Evolutionary conservation across 139 green algal species (phyloP).

Genomic region (Zygnema cylindricum): DNA sequence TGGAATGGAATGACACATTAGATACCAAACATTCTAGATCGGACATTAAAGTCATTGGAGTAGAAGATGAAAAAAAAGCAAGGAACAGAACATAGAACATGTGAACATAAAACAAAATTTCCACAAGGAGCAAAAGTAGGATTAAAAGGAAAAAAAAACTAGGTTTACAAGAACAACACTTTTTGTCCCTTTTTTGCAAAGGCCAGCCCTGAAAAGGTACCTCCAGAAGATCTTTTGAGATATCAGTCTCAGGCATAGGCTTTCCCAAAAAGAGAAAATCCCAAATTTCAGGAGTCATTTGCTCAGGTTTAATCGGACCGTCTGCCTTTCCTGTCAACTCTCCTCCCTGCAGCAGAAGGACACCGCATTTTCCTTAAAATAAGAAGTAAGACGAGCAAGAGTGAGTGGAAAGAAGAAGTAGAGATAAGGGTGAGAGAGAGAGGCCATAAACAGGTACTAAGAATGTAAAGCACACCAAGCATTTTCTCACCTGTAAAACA

Average conservation of each 20-base stretch:
- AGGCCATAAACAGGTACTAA: background rate
- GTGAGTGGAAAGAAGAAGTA: no score
- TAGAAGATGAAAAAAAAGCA: no score
- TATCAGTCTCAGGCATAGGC: slow-evolving; percentile 65
- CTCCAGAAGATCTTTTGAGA: slow-evolving; percentile 71
- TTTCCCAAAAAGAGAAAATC: slow-evolving; percentile 87
- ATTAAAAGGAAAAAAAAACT: no score
- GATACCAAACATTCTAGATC: no score
- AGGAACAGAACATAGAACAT: no score
- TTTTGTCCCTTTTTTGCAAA: no score
- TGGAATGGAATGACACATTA: no score
- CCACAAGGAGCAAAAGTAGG: no score
- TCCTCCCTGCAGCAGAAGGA: slow-evolving; percentile 58
- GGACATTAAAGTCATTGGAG: no score
- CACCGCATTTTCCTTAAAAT: background rate
- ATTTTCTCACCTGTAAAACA: slow-evolving; percentile 72
- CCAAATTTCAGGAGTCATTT: slow-evolving; percentile 90
- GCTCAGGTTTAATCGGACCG: slow-evolving; percentile 71
- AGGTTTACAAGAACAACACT: no score
- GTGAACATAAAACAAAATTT: no score
- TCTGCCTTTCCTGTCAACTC: slow-evolving; percentile 87
- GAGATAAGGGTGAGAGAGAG: background rate
- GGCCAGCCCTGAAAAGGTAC: no score
- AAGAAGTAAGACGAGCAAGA: background rate
- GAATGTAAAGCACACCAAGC: background rate